A percentile compares a stretch with the other conserved stretches of the same genome.
These are phyloP conservation scores for Ophiorrhiza pumila DNA, from an alignment of 257 asterid species.

Conservation along the genomic window DNA sequence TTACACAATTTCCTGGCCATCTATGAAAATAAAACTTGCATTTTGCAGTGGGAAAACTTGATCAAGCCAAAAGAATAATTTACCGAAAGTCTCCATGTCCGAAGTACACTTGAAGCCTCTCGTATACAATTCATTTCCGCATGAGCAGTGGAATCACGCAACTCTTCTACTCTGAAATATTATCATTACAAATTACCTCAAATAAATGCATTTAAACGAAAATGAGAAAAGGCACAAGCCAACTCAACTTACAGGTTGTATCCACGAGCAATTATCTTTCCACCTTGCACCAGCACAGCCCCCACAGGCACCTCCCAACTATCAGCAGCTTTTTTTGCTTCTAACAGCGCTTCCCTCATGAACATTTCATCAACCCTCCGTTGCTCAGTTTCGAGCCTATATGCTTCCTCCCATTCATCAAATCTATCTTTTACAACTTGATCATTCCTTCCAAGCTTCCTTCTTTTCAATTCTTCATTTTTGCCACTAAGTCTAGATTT, in stretches of 20 bases:
- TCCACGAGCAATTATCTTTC: constrained; percentile 93
- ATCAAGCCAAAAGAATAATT: constrained; percentile 15
- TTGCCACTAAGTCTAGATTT: constrained; percentile 33
- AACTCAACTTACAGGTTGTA: constrained; percentile 74
- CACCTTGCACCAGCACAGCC: constrained; percentile 83
- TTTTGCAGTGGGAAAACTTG: constrained; percentile 2
- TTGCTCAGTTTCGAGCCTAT: constrained; percentile 63
- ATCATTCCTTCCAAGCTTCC: constrained; percentile 60
- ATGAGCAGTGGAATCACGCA: constrained; percentile 97
- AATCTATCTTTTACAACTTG: constrained; percentile 63
- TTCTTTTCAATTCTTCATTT: constrained; percentile 36
- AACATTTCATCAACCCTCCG: constrained; percentile 72
- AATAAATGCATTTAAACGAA: constrained; percentile 15
- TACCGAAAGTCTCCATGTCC: constrained; percentile 96
- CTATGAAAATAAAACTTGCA: constrained; percentile 1
- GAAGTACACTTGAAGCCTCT: constrained; percentile 76
- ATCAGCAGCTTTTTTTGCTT: constrained; percentile 92
- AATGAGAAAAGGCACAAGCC: constrained; percentile 3
- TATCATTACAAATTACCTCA: constrained; percentile 10
- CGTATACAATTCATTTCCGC: constrained; percentile 96
- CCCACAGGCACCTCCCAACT: constrained; percentile 99
- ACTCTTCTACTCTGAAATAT: constrained; percentile 83
- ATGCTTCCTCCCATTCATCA: constrained; percentile 96
- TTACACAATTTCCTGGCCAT: neutral
- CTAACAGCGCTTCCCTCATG: constrained; percentile 90